A percentile compares a stretch with the other conserved stretches of the same genome.
Conservation (phyloP, 83 land plant genomes). For the Diphasiastrum complanatum region DNA sequence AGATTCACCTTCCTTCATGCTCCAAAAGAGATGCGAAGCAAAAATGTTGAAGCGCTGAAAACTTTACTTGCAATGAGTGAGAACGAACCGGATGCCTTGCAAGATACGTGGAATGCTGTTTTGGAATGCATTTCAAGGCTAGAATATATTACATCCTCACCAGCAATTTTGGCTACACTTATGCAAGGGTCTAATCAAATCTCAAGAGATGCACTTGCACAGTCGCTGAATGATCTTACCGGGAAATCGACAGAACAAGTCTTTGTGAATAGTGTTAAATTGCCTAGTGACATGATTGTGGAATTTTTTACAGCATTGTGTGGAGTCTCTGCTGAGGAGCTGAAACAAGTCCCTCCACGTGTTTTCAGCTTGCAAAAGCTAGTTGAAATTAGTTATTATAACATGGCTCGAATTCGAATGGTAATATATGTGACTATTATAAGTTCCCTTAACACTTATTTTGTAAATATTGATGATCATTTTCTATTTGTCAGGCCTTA, state of each 20-base stretch:
- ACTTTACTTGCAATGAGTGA: constrained; percentile 64
- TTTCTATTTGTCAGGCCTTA: too few species aligned
- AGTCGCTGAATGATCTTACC: constrained; percentile 67
- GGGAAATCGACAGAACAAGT: constrained; percentile 92
- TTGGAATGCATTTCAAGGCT: constrained; percentile 90
- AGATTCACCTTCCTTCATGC: constrained; percentile 93
- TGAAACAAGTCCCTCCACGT: constrained; percentile 81
- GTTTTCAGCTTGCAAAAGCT: constrained; percentile 95
- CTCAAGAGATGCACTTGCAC: constrained; percentile 76
- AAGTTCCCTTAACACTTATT: background rate
- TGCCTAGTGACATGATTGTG: constrained; percentile 86
- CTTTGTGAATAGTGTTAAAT: constrained; percentile 79
- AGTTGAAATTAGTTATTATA: constrained; percentile 97
- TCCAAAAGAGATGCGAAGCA: constrained; percentile 85
- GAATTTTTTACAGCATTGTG: constrained; percentile 91
- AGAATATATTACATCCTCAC: constrained; percentile 70
- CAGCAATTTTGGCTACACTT: constrained; percentile 56
- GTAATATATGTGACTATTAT: too few species aligned
- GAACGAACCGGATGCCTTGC: constrained; percentile 57
- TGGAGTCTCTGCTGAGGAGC: constrained; percentile 87
- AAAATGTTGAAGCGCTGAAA: constrained; percentile 92
- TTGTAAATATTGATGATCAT: too few species aligned
- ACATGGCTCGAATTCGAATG: constrained; percentile 92
- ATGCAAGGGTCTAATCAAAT: constrained; percentile 89
- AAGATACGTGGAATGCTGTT: constrained; percentile 93